Percentiles rank a stretch among this genome's conserved stretches.
These are phyloP conservation scores for Ophiostoma populinum DNA, from an alignment of 2,329 filamentous ascomycete species.

Conservation along the genomic window DNA sequence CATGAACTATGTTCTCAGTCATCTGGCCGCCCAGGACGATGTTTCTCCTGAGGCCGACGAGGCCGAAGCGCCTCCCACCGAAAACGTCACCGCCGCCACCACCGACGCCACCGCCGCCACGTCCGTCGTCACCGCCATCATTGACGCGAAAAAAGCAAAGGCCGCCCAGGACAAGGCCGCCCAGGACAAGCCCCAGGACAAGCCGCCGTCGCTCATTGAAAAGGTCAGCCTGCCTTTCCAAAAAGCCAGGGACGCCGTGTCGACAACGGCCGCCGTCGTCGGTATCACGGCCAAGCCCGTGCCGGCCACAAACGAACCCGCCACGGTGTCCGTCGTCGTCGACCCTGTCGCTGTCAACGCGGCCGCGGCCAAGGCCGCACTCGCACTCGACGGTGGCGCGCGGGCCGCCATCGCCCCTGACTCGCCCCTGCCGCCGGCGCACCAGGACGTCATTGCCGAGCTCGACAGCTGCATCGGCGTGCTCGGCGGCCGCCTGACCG, in stretches of 20 bases:
- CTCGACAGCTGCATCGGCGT: slow-evolving; percentile 68
- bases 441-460: slow-evolving; percentile 38
- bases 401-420: not conserved
- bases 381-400: slow-evolving; percentile 1
- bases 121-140: not conserved
- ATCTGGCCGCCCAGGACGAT: slow-evolving; percentile 40
- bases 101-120: not conserved
- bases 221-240: slow-evolving; percentile 7
- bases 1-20: slow-evolving; percentile 75
- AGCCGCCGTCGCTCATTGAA: slow-evolving; percentile 3
- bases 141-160: slow-evolving; percentile 4
- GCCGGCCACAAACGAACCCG: not conserved
- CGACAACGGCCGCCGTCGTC: not conserved
- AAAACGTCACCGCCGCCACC: slow-evolving; percentile 3
- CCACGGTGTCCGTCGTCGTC: not conserved
- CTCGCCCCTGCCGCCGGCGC: not conserved
- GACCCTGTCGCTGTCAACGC: slow-evolving; percentile 4
- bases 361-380: slow-evolving; percentile 5
- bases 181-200: not conserved
- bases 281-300: too few relatives aligned
- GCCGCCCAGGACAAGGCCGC: slow-evolving; percentile 1
- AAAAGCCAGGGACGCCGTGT: not conserved
- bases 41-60: slow-evolving; percentile 19
- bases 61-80: slow-evolving; percentile 11
- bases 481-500: slow-evolving; percentile 82